Conservation (phyloP, 1,284 basidiomycete genomes). For the Tilletia caries region DNA sequence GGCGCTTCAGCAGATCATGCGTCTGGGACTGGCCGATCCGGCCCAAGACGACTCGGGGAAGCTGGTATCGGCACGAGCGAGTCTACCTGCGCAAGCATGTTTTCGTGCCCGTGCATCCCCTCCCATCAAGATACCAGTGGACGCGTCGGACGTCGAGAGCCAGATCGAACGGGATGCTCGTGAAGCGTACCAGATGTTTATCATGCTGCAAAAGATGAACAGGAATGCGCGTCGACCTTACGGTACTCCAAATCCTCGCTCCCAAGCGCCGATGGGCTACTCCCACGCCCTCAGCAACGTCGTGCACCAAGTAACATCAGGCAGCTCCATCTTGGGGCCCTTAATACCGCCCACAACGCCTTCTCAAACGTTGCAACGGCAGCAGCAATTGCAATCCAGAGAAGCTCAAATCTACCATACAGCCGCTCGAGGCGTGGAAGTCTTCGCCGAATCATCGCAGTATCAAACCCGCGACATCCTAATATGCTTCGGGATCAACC, state of each 20-base stretch:
- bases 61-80: too few species aligned
- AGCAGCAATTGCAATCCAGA: not conserved
- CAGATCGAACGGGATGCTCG: not conserved
- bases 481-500: not conserved
- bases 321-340: not conserved
- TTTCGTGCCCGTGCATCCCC: not conserved
- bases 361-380: not conserved
- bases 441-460: not conserved
- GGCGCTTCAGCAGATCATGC: not conserved
- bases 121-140: not conserved
- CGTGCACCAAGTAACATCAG: not conserved
- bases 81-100: too few species aligned
- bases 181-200: not conserved
- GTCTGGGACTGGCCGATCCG: not conserved
- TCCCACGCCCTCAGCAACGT: not conserved
- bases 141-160: not conserved
- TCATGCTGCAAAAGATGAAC: not conserved
- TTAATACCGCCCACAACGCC: too few species aligned
- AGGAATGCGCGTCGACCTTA: not conserved
- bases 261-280: not conserved
- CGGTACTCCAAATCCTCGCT: not conserved
- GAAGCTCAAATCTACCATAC: not conserved
- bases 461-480: not conserved
- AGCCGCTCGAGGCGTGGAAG: not conserved
- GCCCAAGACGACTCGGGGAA: too few species aligned